These are phyloP conservation scores for Nicotiana tomentosiformis DNA, from an alignment of 257 asterid species.

Conservation along the genomic window DNA sequence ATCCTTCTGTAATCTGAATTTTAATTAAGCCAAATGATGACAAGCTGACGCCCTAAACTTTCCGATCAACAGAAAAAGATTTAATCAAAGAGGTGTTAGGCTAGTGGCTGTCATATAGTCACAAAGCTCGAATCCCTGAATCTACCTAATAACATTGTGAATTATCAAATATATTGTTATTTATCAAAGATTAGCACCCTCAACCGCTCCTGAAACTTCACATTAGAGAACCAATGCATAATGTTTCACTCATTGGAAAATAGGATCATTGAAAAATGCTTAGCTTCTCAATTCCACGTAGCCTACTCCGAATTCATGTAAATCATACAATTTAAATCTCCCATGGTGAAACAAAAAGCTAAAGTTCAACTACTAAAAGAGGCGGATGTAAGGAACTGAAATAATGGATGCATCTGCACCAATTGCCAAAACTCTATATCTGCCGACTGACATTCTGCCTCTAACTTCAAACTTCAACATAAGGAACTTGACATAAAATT, in stretches of 20 bases:
- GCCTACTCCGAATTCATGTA: background rate
- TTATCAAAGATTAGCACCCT: background rate
- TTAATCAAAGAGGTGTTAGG: background rate
- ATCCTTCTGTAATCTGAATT: background rate
- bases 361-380: background rate
- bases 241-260: background rate
- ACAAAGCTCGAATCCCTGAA: background rate
- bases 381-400: background rate
- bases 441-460: too few species aligned
- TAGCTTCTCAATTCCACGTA: background rate
- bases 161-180: background rate
- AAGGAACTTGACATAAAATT: too few species aligned
- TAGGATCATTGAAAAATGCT: background rate
- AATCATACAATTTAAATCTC: background rate
- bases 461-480: too few species aligned
- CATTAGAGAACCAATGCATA: background rate
- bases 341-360: background rate
- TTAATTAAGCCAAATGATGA: background rate
- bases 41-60: background rate
- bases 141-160: background rate
- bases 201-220: background rate
- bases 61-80: background rate
- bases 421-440: too few species aligned
- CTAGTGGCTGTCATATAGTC: background rate
- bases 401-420: too few species aligned